Evolutionary conservation across 2,329 filamentous ascomycete species (phyloP).

Genomic region (Cladosporium sp.): DNA sequence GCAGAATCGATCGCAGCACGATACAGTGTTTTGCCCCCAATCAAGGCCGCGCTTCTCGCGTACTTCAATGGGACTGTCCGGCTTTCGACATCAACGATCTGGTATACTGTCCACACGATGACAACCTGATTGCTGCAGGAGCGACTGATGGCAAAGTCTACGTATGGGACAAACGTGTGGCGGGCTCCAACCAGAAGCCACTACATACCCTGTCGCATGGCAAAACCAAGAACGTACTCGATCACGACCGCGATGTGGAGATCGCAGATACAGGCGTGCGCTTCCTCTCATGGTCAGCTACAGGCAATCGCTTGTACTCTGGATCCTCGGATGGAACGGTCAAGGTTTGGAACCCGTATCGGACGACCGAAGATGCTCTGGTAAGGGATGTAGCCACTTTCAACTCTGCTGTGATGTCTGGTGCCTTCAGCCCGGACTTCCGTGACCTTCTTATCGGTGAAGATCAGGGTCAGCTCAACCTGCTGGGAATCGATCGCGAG

Average conservation of each 20-base stretch:
- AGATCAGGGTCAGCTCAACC: conserved; percentile 56
- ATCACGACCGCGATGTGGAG: conserved; percentile 49
- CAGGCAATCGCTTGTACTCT: conserved; percentile 56
- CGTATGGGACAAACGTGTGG: conserved; percentile 59
- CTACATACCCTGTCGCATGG: conserved; percentile 57
- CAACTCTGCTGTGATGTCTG: conserved; percentile 59
- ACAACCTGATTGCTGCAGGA: conserved; percentile 58
- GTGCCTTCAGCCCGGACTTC: conserved; percentile 58
- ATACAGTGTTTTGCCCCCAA: conserved; percentile 56
- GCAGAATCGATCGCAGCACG: conserved; percentile 47
- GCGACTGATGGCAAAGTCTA: conserved; percentile 63
- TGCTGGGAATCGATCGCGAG: conserved; percentile 49
- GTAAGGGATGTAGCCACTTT: conserved; percentile 54
- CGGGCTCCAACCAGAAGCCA: conserved; percentile 41
- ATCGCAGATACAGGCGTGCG: conserved; percentile 60
- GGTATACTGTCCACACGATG: conserved; percentile 48
- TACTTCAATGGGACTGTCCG: conserved; percentile 56
- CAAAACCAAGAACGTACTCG: conserved; percentile 51
- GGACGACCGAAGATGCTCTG: conserved; percentile 53
- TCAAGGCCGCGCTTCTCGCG: conserved; percentile 36
- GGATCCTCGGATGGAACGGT: conserved; percentile 63
- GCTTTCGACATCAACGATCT: conserved; percentile 65
- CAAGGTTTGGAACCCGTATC: conserved; percentile 61
- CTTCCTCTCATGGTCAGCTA: conserved; percentile 59
- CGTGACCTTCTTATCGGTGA: conserved; percentile 60